Conservation (phyloP, 371 early-diverging fungal genomes). For the Apophysomyces sp. region DNA sequence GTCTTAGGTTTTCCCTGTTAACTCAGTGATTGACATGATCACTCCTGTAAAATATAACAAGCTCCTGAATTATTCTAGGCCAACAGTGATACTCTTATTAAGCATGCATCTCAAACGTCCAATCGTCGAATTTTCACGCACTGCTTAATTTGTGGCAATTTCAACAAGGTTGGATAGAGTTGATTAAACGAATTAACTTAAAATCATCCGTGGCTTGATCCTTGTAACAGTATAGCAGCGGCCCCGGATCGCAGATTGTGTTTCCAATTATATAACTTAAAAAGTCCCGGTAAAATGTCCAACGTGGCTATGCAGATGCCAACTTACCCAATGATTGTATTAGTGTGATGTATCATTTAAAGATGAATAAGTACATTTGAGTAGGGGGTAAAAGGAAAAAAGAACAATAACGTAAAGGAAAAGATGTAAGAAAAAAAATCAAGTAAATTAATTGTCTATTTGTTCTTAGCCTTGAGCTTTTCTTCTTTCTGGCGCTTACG, state of each 20-base stretch:
- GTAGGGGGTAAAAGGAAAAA: background rate
- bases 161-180: background rate
- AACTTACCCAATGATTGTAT: background rate
- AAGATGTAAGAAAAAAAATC: background rate
- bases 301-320: too few relatives aligned
- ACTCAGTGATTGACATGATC: too few relatives aligned
- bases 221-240: background rate
- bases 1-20: too few relatives aligned
- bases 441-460: background rate
- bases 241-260: background rate
- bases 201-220: background rate
- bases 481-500: slow-evolving; percentile 27
- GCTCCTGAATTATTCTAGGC: too few relatives aligned
- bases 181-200: background rate
- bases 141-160: background rate
- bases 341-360: background rate
- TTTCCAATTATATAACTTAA: background rate
- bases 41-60: too few relatives aligned
- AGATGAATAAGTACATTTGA: slow-evolving; percentile 1
- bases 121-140: background rate
- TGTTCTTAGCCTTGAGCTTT: background rate
- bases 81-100: too few relatives aligned
- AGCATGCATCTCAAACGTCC: too few relatives aligned
- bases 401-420: background rate
- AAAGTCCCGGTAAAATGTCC: background rate